Percentiles rank a stretch among this genome's conserved stretches.
phyloP scores from a whole-genome alignment of 2,329 filamentous ascomycete genomes.

The Ramularia collo-cygni region DNA sequence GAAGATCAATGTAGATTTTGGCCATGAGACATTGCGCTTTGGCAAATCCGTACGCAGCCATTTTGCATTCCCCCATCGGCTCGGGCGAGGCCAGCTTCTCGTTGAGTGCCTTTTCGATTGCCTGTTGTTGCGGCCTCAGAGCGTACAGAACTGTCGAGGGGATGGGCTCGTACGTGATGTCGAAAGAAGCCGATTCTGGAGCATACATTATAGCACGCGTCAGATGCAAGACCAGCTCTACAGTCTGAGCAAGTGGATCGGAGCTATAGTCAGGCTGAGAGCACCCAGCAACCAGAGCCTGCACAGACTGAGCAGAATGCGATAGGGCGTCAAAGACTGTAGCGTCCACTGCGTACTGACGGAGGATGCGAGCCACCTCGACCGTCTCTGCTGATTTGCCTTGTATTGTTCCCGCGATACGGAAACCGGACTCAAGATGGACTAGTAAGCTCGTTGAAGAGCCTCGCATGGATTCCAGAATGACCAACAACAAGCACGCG shows the following conservation, averaged over 20 bases:
- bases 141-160: neutral
- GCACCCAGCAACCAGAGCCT: neutral
- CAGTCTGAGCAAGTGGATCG: neutral
- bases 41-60: neutral
- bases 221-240: neutral
- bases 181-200: neutral
- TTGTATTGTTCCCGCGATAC: neutral
- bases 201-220: neutral
- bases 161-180: neutral
- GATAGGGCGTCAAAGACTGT: neutral
- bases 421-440: neutral
- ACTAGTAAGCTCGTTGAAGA: neutral
- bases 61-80: neutral
- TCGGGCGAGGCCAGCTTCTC: neutral
- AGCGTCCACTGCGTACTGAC: neutral
- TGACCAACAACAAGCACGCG: neutral
- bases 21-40: constrained; percentile 1
- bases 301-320: neutral
- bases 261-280: neutral
- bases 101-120: neutral
- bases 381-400: neutral
- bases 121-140: neutral
- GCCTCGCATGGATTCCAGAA: neutral
- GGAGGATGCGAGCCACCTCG: neutral
- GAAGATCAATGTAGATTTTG: neutral